These are phyloP conservation scores for Trichoderma semiorbis DNA, from an alignment of 2,329 filamentous ascomycete genomes.

Conservation along the genomic window DNA sequence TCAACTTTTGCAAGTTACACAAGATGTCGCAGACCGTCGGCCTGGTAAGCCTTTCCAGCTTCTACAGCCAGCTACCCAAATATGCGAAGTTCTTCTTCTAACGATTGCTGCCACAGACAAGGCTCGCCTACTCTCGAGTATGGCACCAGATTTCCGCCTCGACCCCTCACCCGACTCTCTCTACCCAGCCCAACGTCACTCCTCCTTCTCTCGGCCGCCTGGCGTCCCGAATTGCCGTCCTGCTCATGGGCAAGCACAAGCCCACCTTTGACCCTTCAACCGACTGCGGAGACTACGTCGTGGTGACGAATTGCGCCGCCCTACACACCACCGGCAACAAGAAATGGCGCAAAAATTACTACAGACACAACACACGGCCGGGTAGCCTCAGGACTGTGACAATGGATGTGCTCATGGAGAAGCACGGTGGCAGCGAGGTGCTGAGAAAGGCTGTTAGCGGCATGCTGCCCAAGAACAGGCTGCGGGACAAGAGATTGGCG, in stretches of 20 bases:
- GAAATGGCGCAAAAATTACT: slow-evolving; percentile 91
- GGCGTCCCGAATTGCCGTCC: slow-evolving; percentile 78
- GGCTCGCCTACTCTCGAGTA: slow-evolving; percentile 90
- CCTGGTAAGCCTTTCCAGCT: slow-evolving; percentile 7
- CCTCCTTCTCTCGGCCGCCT: slow-evolving; percentile 84
- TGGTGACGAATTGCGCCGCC: slow-evolving; percentile 83
- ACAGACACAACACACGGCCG: slow-evolving; percentile 87
- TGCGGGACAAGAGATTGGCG: slow-evolving; percentile 82
- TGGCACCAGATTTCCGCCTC: slow-evolving; percentile 86
- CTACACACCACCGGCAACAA: slow-evolving; percentile 90
- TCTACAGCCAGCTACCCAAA: neutral
- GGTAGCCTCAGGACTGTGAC: slow-evolving; percentile 83
- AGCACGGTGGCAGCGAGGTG: slow-evolving; percentile 90
- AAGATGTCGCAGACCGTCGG: slow-evolving; percentile 19
- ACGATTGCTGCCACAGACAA: slow-evolving; percentile 60
- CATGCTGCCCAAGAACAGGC: slow-evolving; percentile 95
- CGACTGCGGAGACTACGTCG: slow-evolving; percentile 98
- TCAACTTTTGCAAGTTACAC: neutral
- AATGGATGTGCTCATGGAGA: slow-evolving; percentile 92
- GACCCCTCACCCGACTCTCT: slow-evolving; percentile 60
- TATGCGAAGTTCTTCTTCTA: neutral
- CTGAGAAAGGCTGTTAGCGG: slow-evolving; percentile 88
- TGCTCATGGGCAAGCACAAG: slow-evolving; percentile 98
- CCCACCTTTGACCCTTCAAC: slow-evolving; percentile 96
- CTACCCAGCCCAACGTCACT: slow-evolving; percentile 54